phyloP scores from a whole-genome alignment of 2,329 filamentous ascomycete species.

The Microcyclospora tardicrescens region DNA sequence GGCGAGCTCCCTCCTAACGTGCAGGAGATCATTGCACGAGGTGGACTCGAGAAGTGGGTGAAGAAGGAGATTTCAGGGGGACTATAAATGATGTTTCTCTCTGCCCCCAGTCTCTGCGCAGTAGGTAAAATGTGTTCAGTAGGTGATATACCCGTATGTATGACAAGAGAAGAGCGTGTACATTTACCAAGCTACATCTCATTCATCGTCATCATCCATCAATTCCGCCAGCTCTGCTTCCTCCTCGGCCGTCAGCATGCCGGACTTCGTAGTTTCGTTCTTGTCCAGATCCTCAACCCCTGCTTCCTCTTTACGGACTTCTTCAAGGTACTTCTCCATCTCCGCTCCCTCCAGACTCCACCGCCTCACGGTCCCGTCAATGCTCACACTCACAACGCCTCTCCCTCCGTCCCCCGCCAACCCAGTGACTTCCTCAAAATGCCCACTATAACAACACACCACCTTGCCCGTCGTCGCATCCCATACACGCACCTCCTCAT shows the following conservation, averaged over 20 bases:
- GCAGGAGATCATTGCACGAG: conserved; percentile 65
- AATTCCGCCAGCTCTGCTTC: conserved; percentile 84
- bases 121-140: no score
- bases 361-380: conserved; percentile 75
- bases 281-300: conserved; percentile 31
- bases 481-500: conserved; percentile 89
- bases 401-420: conserved; percentile 44
- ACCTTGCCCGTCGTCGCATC: conserved; percentile 34
- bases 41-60: conserved; percentile 74
- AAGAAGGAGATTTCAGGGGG: conserved; percentile 47
- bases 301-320: conserved; percentile 37
- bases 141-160: no score
- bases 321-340: conserved; percentile 42
- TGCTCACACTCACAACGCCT: conserved; percentile 64
- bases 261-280: conserved; percentile 30
- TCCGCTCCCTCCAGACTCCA: conserved; percentile 61
- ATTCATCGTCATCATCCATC: conserved; percentile 59
- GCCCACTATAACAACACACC: conserved; percentile 44
- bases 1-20: conserved; percentile 75
- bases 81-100: background rate
- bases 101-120: no score
- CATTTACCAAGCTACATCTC: background rate
- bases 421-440: conserved; percentile 87
- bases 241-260: conserved; percentile 69
- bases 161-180: no score